Evolutionary conservation across 176 grass and related monocot species (phyloP), one percentile per base, ranked within the genome.

Genomic region (Ananas comosus): DNA sequence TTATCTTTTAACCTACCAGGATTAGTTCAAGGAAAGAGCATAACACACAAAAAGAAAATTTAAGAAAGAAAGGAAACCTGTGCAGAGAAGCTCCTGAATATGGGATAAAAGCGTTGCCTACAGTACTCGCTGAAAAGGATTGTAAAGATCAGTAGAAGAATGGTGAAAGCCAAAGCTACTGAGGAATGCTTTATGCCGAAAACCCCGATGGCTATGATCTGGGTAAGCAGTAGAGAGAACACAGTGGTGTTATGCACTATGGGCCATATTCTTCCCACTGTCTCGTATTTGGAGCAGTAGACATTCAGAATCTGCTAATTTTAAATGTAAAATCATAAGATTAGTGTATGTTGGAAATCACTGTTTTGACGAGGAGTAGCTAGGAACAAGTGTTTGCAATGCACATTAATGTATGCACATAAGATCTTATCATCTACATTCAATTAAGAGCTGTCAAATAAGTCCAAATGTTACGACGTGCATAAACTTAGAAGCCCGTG

Each of bases 111-210:
- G 10, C 82, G 81, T 25, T 90, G 83, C 50, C 84, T 75, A 59
- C 88, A 92, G 50, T 92, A 92, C 74, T 92, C 79, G 48, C 87
- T 88, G 86, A 97, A 97, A 64, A 97, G 86, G 61, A 92, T 51
- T 2, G 93, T 97, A 68, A 64, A 68, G 25, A 90, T 85, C 63
- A 90, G 14, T 48, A 92, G 89, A 3, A 81, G 71, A 73, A 97
- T 79, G 21, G 89, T 87, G 76, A 90, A 92, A 19, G 59, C 76
- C 5, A 72, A 65, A 14, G 86, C 42, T 2, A 92, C 53, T 10
- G 82, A 78, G 10, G 89, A 69, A 9, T 69, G 61, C 71, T 97
- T 97, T 17, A 90, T 80, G 12, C 79, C 85, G 71, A 97, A 97
- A 5, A 90, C 89, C 49, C 81, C 93, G 2, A 90, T 65, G 14